Conservation (phyloP, 371 early-diverging fungal genomes). For the Actinomortierella wolfii region DNA sequence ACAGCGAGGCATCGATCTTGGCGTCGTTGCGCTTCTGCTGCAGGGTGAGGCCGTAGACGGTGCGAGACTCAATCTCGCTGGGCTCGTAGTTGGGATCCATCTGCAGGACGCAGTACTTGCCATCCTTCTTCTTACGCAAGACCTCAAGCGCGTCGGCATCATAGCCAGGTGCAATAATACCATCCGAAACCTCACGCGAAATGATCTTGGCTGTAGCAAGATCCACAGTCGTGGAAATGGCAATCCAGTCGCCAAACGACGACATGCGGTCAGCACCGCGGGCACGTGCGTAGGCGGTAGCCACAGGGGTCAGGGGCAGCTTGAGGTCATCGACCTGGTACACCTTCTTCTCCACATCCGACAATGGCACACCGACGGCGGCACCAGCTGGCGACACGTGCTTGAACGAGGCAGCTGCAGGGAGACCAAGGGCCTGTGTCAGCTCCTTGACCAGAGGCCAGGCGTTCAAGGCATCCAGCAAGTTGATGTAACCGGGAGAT, state of each 20-base stretch:
- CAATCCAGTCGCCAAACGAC: constrained; percentile 98
- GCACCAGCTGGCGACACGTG: constrained; percentile 98
- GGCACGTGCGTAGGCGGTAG: constrained; percentile 87
- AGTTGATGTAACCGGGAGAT: constrained; percentile 97
- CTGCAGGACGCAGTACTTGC: constrained; percentile 92
- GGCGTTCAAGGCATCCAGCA: constrained; percentile 94
- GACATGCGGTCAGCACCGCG: constrained; percentile 98
- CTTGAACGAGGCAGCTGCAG: constrained; percentile 98
- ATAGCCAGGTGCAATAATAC: constrained; percentile 95
- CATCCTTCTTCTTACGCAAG: constrained; percentile 92
- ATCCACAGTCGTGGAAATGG: constrained; percentile 88
- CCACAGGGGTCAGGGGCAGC: constrained; percentile 74
- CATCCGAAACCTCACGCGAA: constrained; percentile 94
- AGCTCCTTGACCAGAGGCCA: constrained; percentile 95
- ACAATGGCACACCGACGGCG: constrained; percentile 87
- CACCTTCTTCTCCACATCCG: constrained; percentile 84
- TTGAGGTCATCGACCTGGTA: constrained; percentile 90
- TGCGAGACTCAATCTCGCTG: constrained; percentile 80
- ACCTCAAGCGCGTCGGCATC: constrained; percentile 88
- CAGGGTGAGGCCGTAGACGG: constrained; percentile 91
- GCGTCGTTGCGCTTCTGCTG: constrained; percentile 91
- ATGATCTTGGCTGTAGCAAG: constrained; percentile 94
- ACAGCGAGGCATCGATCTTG: constrained; percentile 73
- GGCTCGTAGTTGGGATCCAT: constrained; percentile 94
- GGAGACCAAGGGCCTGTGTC: constrained; percentile 66